Base-by-base conservation (phyloP, 352 stramenopile species). In the Pythium phragmitis region DNA sequence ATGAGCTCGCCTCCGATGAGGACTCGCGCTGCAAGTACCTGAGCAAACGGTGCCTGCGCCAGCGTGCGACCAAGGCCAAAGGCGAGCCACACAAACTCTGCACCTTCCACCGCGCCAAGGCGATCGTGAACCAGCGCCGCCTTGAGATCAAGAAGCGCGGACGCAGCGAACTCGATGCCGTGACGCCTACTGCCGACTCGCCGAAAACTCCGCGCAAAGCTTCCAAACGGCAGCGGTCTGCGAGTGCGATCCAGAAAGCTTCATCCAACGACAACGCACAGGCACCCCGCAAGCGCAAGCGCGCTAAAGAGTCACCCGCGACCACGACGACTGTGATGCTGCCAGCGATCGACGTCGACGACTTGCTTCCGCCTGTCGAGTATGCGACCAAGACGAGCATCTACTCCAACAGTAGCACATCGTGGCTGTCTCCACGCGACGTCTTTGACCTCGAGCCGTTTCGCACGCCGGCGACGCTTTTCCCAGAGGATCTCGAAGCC, bases 61-160 rank as follows among this genome's bases (percentile, higher is more conserved):
- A 34, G 45, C 71, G 71, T 26, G 53, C 65, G 11, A 67, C 49
- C 57, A 78, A 78, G 48, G 63, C 54, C 63, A 70, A 73, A 14
- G 71, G 71, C 50, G 51, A 63, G 43, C 61, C 67, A 26, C 71
- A 78, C 68, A 73, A 68, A 43, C 58, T 78, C 28, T 78, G 71
- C 46, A 63, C 56, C 59, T 75, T 68, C 60, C 71, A 78, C 64
- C 67, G 71, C 57, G 47, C 57, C 47, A 75, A 76, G 51, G 68
- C 68, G 41, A 78, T 72, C 47, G 21, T 66, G 16, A 74, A 75
- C 57, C 71, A 78, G 65, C 67, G 69, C 26, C 60, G 66, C 14
- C 59, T 75, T 14, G 69, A 75, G 60, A 43, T 54, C 23, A 60
- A 65, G 45, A 72, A 72, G 65, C 58, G 54, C 13, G 52, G 23